These are phyloP conservation scores for Samsoniella hepiali DNA, from an alignment of 2,329 filamentous ascomycete genomes.

Conservation along the genomic window DNA sequence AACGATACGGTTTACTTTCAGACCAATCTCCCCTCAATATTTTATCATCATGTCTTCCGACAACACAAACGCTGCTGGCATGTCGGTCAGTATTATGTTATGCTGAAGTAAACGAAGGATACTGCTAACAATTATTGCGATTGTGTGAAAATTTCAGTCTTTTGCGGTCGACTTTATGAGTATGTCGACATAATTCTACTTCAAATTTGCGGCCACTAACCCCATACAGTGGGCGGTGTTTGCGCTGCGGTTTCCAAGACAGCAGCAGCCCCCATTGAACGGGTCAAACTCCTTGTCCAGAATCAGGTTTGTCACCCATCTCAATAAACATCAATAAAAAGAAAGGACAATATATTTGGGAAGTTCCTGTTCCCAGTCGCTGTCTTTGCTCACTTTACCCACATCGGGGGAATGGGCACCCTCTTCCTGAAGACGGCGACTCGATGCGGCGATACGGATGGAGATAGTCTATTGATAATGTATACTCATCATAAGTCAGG, in stretches of 20 bases:
- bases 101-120: background rate
- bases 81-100: background rate
- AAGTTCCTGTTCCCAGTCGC: constrained; percentile 3
- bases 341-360: background rate
- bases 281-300: constrained; percentile 99
- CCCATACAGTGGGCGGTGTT: constrained; percentile 88
- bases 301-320: constrained; percentile 77
- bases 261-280: constrained; percentile 98
- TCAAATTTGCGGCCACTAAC: constrained; percentile 19
- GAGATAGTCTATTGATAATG: background rate
- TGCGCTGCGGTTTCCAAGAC: constrained; percentile 99
- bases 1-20: background rate
- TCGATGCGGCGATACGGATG: background rate
- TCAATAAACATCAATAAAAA: background rate
- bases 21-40: constrained; percentile 4
- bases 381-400: constrained; percentile 12
- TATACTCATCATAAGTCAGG: constrained; percentile 51
- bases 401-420: background rate
- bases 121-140: background rate
- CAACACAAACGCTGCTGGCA: background rate
- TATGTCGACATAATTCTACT: background rate
- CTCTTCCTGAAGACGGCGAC: constrained; percentile 1
- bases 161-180: background rate
- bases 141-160: background rate
- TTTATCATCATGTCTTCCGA: background rate